Evolutionary conservation across 2,329 filamentous ascomycete species (phyloP).

Genomic region (Epichloe amarillans): DNA sequence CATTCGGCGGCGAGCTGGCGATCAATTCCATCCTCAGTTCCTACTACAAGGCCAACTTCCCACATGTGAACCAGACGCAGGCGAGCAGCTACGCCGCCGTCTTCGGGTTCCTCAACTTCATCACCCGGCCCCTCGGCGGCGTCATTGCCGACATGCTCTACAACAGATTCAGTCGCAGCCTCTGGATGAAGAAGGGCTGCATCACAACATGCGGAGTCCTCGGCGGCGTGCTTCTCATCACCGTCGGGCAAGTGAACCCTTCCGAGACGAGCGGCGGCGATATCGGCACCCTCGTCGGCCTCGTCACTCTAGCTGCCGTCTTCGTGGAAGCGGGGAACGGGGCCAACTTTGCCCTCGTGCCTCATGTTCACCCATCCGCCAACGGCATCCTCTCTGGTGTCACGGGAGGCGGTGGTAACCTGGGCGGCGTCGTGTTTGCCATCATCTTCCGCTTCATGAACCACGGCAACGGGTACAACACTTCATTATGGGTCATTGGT

Average conservation of each 20-base stretch:
- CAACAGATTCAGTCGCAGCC: constrained; percentile 19
- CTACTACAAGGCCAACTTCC: constrained; percentile 49
- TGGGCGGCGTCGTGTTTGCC: constrained; percentile 76
- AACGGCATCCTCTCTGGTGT: constrained; percentile 69
- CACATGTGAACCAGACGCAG: constrained; percentile 39
- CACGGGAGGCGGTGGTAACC: constrained; percentile 67
- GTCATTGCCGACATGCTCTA: constrained; percentile 38
- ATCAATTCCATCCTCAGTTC: constrained; percentile 46
- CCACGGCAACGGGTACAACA: constrained; percentile 51
- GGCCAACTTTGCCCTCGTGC: constrained; percentile 73
- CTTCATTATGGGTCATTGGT: constrained; percentile 71
- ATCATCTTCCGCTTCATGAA: constrained; percentile 64
- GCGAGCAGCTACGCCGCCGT: constrained; percentile 53
- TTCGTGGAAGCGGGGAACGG: constrained; percentile 81
- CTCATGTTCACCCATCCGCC: constrained; percentile 70
- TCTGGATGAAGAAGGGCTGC: constrained; percentile 33
- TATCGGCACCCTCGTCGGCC: constrained; percentile 54
- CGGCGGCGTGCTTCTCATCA: constrained; percentile 45
- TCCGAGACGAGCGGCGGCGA: constrained; percentile 29
- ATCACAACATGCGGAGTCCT: constrained; percentile 39
- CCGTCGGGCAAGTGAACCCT: constrained; percentile 51
- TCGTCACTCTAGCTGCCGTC: constrained; percentile 64
- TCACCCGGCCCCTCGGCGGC: constrained; percentile 57
- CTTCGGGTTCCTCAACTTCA: constrained; percentile 62
- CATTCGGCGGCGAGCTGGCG: constrained; percentile 49